Conservation (phyloP, 2,329 filamentous ascomycete genomes). For the Metarhizium sp. region DNA sequence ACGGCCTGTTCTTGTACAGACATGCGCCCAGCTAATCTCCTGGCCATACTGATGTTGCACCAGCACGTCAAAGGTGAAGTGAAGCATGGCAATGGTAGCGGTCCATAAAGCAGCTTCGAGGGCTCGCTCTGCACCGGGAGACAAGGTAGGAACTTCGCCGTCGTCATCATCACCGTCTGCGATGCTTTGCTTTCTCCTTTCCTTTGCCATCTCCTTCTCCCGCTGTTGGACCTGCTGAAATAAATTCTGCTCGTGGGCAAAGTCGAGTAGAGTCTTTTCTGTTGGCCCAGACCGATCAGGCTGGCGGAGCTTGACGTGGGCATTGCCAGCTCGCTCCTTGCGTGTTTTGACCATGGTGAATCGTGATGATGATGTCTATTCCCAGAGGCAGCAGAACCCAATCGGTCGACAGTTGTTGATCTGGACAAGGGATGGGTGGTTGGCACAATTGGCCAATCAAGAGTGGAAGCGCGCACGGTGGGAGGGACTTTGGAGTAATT, state of each 20-base stretch:
- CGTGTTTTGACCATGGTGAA: slow-evolving; percentile 38
- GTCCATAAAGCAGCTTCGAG: slow-evolving; percentile 50
- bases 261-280: slow-evolving; percentile 61
- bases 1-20: slow-evolving; percentile 41
- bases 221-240: slow-evolving; percentile 37
- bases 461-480: no score
- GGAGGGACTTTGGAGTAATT: no score
- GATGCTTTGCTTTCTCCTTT: slow-evolving; percentile 9
- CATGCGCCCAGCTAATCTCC: slow-evolving; percentile 48
- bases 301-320: slow-evolving; percentile 53
- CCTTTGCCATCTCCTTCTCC: slow-evolving; percentile 21
- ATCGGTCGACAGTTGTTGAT: no score
- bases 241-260: slow-evolving; percentile 57
- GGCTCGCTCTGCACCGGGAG: slow-evolving; percentile 38
- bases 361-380: background rate
- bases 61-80: slow-evolving; percentile 70
- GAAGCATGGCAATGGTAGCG: slow-evolving; percentile 57
- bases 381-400: no score
- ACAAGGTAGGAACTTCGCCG: slow-evolving; percentile 21
- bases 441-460: no score
- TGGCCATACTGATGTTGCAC: slow-evolving; percentile 72
- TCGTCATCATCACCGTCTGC: slow-evolving; percentile 16
- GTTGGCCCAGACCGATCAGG: slow-evolving; percentile 55
- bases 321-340: slow-evolving; percentile 35
- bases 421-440: no score